Evolutionary conservation across 768 basidiomycete genomes (phyloP), one percentile per base, ranked within the genome.

Genomic region (Leccinum subtestaceum): DNA sequence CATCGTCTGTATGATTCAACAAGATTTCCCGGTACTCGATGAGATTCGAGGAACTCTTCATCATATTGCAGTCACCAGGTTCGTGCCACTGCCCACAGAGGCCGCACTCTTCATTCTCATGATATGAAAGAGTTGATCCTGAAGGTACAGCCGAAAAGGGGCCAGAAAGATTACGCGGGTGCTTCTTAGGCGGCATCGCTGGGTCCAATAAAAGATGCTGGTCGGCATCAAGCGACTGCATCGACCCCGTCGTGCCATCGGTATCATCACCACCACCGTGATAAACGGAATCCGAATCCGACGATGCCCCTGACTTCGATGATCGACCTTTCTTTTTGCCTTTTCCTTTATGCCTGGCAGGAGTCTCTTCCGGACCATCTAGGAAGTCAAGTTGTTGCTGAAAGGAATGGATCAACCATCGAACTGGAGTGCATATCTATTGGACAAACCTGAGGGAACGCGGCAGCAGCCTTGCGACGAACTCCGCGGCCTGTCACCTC

Each of bases 401-500:
- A 19, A 52, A 53, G 21, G 52, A 23, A 54, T 32, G 52, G 23
- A 40, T 60, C 31, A 51, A 55, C 47, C 51, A 60, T 55, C 17
- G 21, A 45, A 32, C n/a, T 19, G 38, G 5, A 13, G 15, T 10
- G 5, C 15, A 55, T n/a, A 60, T 27, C 13, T 52, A 38, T 56
- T 47, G 9, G 53, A 60, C 64, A 52, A 58, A 75, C 72, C 65
- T 72, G 62, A 38, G 72, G 69, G 38, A 80, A 81, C 68, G 80
- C 77, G 49, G 80, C 72, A 54, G 83, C 86, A 51, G 91, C 90
- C 52, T 81, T 84, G 34, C 91, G 85, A 60, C 89, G 85, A 25
- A 80, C 87, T 36, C 91, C 90, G 64, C 91, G 84, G 47, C 91
- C 92, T 2, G 85, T 87, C 45, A 74, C 71, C 51, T 83, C 85